A percentile compares a stretch with the other conserved stretches of the same genome.
These are phyloP conservation scores for Mycena amicta DNA, from an alignment of 768 basidiomycete genomes.

Conservation along the genomic window DNA sequence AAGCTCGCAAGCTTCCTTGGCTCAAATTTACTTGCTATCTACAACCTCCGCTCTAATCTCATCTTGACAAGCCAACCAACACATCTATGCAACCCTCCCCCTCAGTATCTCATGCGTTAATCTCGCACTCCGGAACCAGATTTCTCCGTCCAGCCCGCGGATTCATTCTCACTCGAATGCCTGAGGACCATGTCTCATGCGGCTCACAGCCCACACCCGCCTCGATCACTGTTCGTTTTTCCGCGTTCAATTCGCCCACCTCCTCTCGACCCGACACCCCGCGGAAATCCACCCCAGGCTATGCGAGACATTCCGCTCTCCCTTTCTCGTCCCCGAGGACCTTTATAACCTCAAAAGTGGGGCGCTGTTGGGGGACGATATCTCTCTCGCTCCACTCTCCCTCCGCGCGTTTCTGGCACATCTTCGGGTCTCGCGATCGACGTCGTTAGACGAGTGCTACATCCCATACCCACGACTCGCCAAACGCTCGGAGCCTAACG, in stretches of 20 bases:
- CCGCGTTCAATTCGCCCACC: background rate
- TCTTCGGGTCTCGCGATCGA: slow-evolving; percentile 17
- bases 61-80: background rate
- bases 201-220: slow-evolving; percentile 7
- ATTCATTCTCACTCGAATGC: slow-evolving; percentile 2
- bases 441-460: slow-evolving; percentile 11
- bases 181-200: slow-evolving; percentile 16
- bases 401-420: slow-evolving; percentile 19
- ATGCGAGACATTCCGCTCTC: slow-evolving; percentile 8
- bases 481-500: slow-evolving; percentile 23
- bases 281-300: background rate
- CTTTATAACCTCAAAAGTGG: slow-evolving; percentile 12
- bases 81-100: background rate
- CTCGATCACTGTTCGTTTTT: slow-evolving; percentile 11
- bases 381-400: slow-evolving; percentile 1
- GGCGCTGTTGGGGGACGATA: slow-evolving; percentile 2
- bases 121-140: background rate
- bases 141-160: slow-evolving; percentile 4
- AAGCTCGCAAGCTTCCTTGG: too few relatives aligned
- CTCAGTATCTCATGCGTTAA: background rate
- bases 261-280: slow-evolving; percentile 7
- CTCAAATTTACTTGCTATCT: too few relatives aligned
- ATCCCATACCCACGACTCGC: slow-evolving; percentile 19
- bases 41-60: too few relatives aligned
- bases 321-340: slow-evolving; percentile 6